Base-by-base conservation (phyloP, 441 rosid genomes). In the Euphorbia corollata region DNA sequence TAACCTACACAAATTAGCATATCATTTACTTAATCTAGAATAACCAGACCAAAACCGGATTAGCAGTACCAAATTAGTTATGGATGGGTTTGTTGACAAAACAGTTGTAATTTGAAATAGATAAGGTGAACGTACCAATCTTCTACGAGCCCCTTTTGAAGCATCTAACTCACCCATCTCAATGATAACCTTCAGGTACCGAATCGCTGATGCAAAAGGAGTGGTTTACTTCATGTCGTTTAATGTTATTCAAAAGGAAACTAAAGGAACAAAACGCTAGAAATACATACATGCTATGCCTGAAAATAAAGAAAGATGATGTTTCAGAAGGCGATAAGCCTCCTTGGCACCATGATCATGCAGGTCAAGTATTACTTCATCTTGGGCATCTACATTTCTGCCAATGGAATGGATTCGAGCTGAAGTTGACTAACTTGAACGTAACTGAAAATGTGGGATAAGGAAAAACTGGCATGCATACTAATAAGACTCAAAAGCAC, bases 161-260 rank as follows among this genome's bases (percentile, higher is more conserved):
- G 27, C 11, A 58, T 83, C 87, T 4, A 27, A 1, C 72, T 57
- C 78, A 54, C 76, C 79, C 1, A 68, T 58, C 70, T 87, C 82
- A 0, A 85, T 22, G 48, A 75, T 76, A 59, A 84, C 82, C 73
- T 81, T 85, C 60, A 87, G 81, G 83, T 80, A 77, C 74, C 74
- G 81, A 63, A 81, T 67, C 30, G 83, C 93, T 84, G 82, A 59
- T 45, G 69, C 9, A 60, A 71, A 58, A 58, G 4, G 34, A 11
- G 4, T 0, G 2, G 23, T 47, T 39, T 5, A 66, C 6, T 60
- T 24, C 59, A n/a, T 53, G 61, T 41, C 56, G 27, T 39, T 15
- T 48, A 47, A 55, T 34, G 67, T 6, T 59, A 32, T 53, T 41
- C 67, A 63, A 5, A 45, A 47, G 60, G 57, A 39, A 71, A 45